Evolutionary conservation across 202 grass and related monocot species (phyloP), one percentile per base, ranked within the genome.

Genomic region (Dendrocalamus latiflorus): DNA sequence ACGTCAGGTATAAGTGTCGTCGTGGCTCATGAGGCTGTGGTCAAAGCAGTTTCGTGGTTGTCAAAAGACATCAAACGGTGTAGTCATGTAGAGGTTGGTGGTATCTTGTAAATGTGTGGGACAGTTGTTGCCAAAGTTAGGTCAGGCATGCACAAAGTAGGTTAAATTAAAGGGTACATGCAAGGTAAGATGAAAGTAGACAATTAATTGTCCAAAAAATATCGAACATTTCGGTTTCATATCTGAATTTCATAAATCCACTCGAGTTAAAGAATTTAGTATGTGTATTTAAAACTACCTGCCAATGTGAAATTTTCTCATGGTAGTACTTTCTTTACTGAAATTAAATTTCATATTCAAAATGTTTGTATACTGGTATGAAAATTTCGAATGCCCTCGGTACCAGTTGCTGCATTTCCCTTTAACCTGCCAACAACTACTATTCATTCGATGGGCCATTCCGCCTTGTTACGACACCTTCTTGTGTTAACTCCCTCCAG

Each of bases 131-230:
- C 39, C 58, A 50, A 76, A 82, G 74, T 78, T 86, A 54, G 79
- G 74, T 76, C 73, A 73, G 73, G 73, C 67, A 47, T 79, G 78
- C 58, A 37, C 15, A 47, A 66, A 36, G 67, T 83, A 66, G 43
- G 67, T 83, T 86, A 83, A 90, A 90, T 86, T 79, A 37, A 86
- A 86, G 79, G 68, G 45, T 39, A 33, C 18, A 21, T 6, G 6
- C 72, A 75, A 75, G 54, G 34, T 11, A 59, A 58, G 72, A 34
- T 68, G 60, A 5, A 34, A 12, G 3, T 30, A 67, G 6, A 5
- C 4, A 16, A 16, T 33, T 66, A 16, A 33, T 33, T 56, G 60
- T 76, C 8, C 5, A 48, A 76, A 14, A n/a, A 22, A 13, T 36
- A 9, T 22, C n/a, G 8, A 9, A 18, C 6, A 6, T 36, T 59